phyloP scores from a whole-genome alignment of 768 basidiomycete genomes.

The Neoboletus brunneissimus region DNA sequence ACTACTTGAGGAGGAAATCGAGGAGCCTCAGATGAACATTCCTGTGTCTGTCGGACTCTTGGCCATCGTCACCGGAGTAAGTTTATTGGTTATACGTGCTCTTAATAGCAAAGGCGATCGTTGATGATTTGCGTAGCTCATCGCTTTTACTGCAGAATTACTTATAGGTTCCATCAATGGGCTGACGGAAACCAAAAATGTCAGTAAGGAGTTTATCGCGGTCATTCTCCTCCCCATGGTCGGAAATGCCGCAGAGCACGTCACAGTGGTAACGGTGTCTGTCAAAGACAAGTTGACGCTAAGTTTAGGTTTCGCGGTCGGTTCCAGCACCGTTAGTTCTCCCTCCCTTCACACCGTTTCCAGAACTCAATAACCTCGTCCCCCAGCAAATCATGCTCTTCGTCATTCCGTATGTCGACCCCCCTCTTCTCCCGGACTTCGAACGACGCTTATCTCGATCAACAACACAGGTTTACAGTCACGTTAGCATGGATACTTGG shows the following conservation, averaged over 20 bases:
- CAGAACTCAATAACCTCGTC: background rate
- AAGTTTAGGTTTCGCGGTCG: constrained; percentile 86
- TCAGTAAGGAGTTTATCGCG: constrained; percentile 82
- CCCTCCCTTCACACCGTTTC: background rate
- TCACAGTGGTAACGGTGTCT: constrained; percentile 87
- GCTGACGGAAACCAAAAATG: constrained; percentile 51
- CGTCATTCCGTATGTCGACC: no score
- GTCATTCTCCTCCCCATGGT: constrained; percentile 89
- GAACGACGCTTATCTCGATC: no score
- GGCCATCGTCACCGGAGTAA: constrained; percentile 58
- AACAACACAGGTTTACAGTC: no score
- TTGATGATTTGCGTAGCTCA: constrained; percentile 35
- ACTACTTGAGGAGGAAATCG: constrained; percentile 30
- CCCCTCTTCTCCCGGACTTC: no score
- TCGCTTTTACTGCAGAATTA: constrained; percentile 57
- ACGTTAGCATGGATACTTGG: no score
- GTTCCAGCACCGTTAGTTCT: constrained; percentile 69
- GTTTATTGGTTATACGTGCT: constrained; percentile 18
- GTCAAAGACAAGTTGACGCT: constrained; percentile 88
- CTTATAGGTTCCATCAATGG: constrained; percentile 83
- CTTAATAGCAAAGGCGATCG: background rate
- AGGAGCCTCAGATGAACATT: constrained; percentile 53
- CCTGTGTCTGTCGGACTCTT: constrained; percentile 52
- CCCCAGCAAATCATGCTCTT: constrained; percentile 70
- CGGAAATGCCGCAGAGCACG: constrained; percentile 89